Evolutionary conservation across 2,329 filamentous ascomycete genomes (phyloP).

Genomic region (Cladosporium sp.): DNA sequence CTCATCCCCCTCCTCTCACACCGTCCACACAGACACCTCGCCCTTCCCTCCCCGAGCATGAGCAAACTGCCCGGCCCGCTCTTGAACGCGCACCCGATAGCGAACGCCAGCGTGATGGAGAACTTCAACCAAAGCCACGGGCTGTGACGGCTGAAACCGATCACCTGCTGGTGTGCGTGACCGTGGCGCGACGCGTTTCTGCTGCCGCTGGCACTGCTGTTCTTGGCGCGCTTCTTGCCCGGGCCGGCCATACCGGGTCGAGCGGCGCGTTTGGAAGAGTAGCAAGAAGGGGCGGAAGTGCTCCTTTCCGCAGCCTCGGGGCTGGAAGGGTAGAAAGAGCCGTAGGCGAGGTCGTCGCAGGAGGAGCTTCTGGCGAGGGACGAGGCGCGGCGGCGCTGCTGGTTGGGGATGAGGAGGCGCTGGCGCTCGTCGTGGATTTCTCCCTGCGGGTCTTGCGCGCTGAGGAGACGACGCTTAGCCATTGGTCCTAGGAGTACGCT

Average conservation of each 20-base stretch:
- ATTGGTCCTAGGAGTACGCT: slow-evolving; percentile 31
- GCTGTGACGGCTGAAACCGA: slow-evolving; percentile 21
- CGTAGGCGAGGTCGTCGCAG: slow-evolving; percentile 21
- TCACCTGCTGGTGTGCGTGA: background rate
- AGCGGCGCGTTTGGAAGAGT: slow-evolving; percentile 14
- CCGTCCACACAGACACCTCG: background rate
- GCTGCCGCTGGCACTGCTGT: background rate
- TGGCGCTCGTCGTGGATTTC: background rate
- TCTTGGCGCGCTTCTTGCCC: slow-evolving; percentile 22
- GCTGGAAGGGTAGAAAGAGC: slow-evolving; percentile 17
- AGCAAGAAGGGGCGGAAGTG: too few species aligned
- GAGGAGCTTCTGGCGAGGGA: too few species aligned
- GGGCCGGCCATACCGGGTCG: slow-evolving; percentile 20
- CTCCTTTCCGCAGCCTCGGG: background rate
- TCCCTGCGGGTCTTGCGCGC: background rate
- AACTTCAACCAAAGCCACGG: slow-evolving; percentile 46
- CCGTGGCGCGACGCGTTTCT: too few species aligned
- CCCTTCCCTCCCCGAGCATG: background rate
- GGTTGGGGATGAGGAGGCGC: slow-evolving; percentile 1
- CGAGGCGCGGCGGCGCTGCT: too few species aligned
- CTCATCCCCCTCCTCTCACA: background rate
- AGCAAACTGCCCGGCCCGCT: slow-evolving; percentile 43
- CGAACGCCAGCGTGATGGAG: slow-evolving; percentile 44
- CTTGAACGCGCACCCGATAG: slow-evolving; percentile 45
- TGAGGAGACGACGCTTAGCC: slow-evolving; percentile 29